Base-by-base conservation (phyloP, 164 flowering plant genomes). In the Stephania japonica region DNA sequence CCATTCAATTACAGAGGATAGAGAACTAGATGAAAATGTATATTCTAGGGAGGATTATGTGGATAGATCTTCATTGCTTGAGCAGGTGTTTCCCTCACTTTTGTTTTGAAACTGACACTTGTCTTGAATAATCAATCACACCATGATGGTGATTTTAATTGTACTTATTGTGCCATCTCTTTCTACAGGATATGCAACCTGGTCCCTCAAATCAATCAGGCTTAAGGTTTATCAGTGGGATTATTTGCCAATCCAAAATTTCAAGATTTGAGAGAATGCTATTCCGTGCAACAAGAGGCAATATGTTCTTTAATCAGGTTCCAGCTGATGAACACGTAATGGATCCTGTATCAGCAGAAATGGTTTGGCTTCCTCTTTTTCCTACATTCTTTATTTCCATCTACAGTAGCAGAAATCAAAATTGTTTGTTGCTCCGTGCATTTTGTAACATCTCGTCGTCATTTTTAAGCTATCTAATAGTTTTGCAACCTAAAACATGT, bases 211-310 rank as follows among this genome's bases (percentile, higher is more conserved):
- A 82, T 73, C 94, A 87, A 76, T 83, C 98, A 83, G 96, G 95
- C 72, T 83, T 95, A 74, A 89, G 91, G 84, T 95, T 90, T 84
- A 84, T 95, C 47, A 85, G 98, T 85, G 99, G 99, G 44, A 91
- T 95, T 56, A 89, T 95, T 65, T 86, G 87, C 73, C 85, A 86
- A 76, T 81, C 93, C 75, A 95, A 95, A 83, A 85, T 75, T 81
- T 83, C 88, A 73, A 88, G 84, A 78, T 96, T 96, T 84, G 97
- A 96, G 81, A 90, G 98, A 84, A 96, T 96, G 89, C 76, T 96
- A 73, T 96, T 93, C 78, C 97, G 99, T 78, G 96, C 97, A 69
- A 96, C 98, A 74, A 88, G 99, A 79, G 99, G 99, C 73, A 96
- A 96, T 80, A 89, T 93, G 97, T 88, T 91, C 82, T 96, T 96